Conservation (phyloP, 192 early-diverging fungal genomes). For the Gorgonomyces haynaldii region DNA sequence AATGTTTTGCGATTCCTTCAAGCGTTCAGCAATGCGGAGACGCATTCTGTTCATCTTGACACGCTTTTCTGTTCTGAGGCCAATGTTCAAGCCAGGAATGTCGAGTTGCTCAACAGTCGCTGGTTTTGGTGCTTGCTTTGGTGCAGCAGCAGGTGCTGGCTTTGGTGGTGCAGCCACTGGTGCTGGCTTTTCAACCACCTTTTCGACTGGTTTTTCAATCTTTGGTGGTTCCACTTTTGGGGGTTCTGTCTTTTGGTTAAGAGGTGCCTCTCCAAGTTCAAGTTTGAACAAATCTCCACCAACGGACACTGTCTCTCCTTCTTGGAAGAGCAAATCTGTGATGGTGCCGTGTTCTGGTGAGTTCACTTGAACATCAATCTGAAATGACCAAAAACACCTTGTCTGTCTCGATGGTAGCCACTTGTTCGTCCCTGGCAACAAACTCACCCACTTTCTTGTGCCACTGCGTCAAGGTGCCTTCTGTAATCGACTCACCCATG, state of each 20-base stretch:
- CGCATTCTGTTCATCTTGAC: conserved; percentile 98
- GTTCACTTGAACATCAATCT: conserved; percentile 97
- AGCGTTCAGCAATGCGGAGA: conserved; percentile 76
- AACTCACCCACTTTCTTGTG: conserved; percentile 94
- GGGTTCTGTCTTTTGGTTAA: conserved; percentile 13
- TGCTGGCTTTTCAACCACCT: conserved; percentile 9
- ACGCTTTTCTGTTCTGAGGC: conserved; percentile 19
- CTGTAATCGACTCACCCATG: conserved; percentile 97
- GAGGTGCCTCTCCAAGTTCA: conserved; percentile 60
- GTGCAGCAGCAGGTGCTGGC: conserved; percentile 13
- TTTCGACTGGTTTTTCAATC: conserved; percentile 12
- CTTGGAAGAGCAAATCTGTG: conserved; percentile 65
- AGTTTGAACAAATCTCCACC: conserved; percentile 89
- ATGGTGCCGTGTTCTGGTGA: conserved; percentile 85
- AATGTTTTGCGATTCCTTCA: conserved; percentile 95
- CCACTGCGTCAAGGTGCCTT: conserved; percentile 93
- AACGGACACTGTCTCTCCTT: conserved; percentile 82
- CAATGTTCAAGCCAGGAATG: background rate
- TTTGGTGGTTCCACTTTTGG: background rate
- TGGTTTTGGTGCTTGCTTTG: conserved; percentile 20
- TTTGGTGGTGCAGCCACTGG: conserved; percentile 14
- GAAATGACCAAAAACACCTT: conserved; percentile 55
- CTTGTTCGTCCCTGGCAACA: conserved; percentile 85
- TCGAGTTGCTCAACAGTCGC: conserved; percentile 21
- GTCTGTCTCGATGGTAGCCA: conserved; percentile 98